Base-by-base conservation (phyloP, 2,329 filamentous ascomycete species). In the Xylariaceae sp. region DNA sequence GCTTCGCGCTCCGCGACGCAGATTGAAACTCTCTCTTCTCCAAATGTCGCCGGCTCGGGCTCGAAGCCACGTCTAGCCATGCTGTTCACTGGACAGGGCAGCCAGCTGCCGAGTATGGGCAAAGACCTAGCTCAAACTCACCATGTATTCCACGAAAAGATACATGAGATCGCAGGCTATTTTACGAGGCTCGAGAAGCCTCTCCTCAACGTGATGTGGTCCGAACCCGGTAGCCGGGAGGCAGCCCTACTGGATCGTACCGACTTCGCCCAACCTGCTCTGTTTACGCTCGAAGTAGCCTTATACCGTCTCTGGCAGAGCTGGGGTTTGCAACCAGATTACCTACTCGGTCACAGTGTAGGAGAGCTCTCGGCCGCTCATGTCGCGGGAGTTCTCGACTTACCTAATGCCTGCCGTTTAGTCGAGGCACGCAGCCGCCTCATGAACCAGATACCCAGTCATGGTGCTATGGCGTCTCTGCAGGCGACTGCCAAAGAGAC, bases 291-390 rank as follows among this genome's bases (percentile, higher is more conserved):
- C 22, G 66, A 79, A 57, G 77, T 76, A 56, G 74, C 76, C 2
- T 61, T 79, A 4, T 67, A 66, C 2, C 64, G 65, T 13, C 60
- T 76, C 4, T 79, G 75, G 75, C 58, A 48, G 7, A 71, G 68
- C 0, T 71, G 71, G 64, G 73, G 72, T 32, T 59, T 79, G 41
- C 60, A 55, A 22, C 74, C 76, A 2, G 67, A 69, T n/a, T 72
- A 65, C 2, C 74, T 79, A 0, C 54, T 77, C 11, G 76, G 76
- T 15, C 76, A 78, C 60, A 84, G 79, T 51, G 66, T 87, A 29
- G 83, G 83, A 38, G 83, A 87, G 57, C 87, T 86, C 52, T 81
- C 83, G 22, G 83, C 83, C 19, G 72, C 87, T 12, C 71, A 82
- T 53, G 72, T 78, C 22, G 80, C 83, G 36, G 83, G 82, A 36